A percentile compares a stretch with the other conserved stretches of the same genome.
phyloP scores from a whole-genome alignment of 1,139 yeast genomes.

The Taiozyma sp. region DNA sequence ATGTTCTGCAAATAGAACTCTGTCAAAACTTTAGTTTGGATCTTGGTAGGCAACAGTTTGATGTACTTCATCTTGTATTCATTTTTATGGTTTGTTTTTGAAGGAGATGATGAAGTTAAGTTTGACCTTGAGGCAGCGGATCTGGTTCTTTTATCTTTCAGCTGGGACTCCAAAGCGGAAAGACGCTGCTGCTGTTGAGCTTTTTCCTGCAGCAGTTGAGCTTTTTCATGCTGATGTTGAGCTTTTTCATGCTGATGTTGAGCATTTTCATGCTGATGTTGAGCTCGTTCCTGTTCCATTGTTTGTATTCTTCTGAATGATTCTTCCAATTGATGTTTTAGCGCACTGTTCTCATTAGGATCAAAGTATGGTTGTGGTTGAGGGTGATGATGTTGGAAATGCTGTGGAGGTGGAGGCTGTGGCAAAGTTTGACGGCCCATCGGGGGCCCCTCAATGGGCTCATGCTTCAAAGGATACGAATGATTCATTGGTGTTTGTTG shows the following conservation, averaged over 20 bases:
- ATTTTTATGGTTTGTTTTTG: conserved; percentile 3
- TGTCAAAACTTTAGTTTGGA: conserved; percentile 19
- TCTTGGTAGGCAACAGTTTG: conserved; percentile 19
- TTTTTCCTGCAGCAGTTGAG: no score
- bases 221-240: no score
- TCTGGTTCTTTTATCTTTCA: conserved; percentile 1
- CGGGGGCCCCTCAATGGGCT: neutral
- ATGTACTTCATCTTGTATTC: conserved; percentile 13
- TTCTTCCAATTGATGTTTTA: conserved; percentile 7
- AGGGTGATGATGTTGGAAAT: neutral
- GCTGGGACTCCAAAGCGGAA: conserved; percentile 6
- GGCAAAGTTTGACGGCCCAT: neutral
- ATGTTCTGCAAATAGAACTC: conserved; percentile 25
- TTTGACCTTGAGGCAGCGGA: neutral
- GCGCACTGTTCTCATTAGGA: conserved; percentile 2
- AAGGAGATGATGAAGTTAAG: neutral
- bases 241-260: no score
- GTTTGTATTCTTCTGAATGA: conserved; percentile 14
- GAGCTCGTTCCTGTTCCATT: conserved; percentile 14
- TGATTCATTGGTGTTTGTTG: conserved; percentile 1
- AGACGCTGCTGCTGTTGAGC: conserved; percentile 1
- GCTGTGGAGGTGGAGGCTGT: neutral
- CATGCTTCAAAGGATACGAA: neutral
- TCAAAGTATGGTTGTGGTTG: conserved; percentile 1
- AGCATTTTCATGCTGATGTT: conserved; percentile 1